These are phyloP conservation scores for Penicillium olsonii DNA, from an alignment of 2,329 filamentous ascomycete genomes.

Conservation along the genomic window DNA sequence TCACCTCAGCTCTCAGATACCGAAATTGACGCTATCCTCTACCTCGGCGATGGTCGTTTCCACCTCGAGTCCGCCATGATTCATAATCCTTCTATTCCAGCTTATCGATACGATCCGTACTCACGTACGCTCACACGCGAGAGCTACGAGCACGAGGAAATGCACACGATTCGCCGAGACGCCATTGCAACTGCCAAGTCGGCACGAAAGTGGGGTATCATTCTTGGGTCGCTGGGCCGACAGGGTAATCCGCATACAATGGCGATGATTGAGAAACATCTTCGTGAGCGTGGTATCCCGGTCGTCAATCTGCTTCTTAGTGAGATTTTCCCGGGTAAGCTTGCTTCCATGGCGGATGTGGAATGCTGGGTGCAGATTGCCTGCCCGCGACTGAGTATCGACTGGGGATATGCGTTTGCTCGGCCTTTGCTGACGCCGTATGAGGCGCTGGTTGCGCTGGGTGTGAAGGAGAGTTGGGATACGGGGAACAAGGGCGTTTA, in stretches of 20 bases:
- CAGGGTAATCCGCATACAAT: slow-evolving; percentile 96
- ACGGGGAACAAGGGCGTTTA: slow-evolving; percentile 67
- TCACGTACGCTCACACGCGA: slow-evolving; percentile 88
- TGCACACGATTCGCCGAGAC: slow-evolving; percentile 75
- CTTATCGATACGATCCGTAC: slow-evolving; percentile 97
- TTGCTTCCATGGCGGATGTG: slow-evolving; percentile 89
- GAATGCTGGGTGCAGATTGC: slow-evolving; percentile 99
- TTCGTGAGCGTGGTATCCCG: slow-evolving; percentile 71
- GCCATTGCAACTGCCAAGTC: slow-evolving; percentile 75
- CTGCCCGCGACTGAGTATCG: slow-evolving; percentile 93
- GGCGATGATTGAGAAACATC: slow-evolving; percentile 75
- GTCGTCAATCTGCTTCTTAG: slow-evolving; percentile 84
- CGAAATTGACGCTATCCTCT: slow-evolving; percentile 75
- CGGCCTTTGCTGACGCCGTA: slow-evolving; percentile 88
- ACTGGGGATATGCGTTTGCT: slow-evolving; percentile 97
- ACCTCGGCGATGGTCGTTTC: slow-evolving; percentile 89
- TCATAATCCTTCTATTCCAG: slow-evolving; percentile 86
- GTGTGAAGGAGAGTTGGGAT: slow-evolving; percentile 73
- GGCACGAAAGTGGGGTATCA: slow-evolving; percentile 90
- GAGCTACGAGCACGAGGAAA: slow-evolving; percentile 86
- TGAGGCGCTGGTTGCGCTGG: slow-evolving; percentile 88
- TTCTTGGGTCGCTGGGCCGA: slow-evolving; percentile 85
- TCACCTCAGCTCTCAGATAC: slow-evolving; percentile 70
- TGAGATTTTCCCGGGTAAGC: slow-evolving; percentile 94
- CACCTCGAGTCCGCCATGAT: slow-evolving; percentile 99